phyloP scores from a whole-genome alignment of 306 rosid species.

The Herpetospermum pedunculosum region DNA sequence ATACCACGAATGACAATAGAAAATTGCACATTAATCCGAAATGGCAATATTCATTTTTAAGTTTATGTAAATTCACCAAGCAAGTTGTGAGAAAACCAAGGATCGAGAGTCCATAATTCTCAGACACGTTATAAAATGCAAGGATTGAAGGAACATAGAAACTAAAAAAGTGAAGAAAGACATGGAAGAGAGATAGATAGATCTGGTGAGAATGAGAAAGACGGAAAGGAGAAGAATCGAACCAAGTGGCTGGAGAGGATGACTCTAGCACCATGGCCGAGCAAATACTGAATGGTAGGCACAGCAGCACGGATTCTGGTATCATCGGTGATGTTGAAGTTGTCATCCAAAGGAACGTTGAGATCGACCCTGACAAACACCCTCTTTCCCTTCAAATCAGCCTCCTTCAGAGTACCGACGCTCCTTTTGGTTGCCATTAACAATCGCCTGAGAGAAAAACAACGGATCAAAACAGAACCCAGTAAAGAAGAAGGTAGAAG shows the following conservation, averaged over 20 bases:
- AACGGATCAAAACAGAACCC: slow-evolving; percentile 5
- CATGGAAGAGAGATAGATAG: neutral
- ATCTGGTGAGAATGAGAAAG: neutral
- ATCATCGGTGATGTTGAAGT: slow-evolving; percentile 73
- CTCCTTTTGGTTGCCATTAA: slow-evolving; percentile 89
- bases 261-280: slow-evolving; percentile 58
- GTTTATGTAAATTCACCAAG: neutral
- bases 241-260: slow-evolving; percentile 74
- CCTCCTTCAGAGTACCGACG: slow-evolving; percentile 71
- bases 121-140: neutral
- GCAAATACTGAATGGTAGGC: slow-evolving; percentile 77
- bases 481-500: neutral
- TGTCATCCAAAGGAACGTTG: slow-evolving; percentile 86
- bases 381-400: slow-evolving; percentile 81
- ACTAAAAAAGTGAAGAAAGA: neutral
- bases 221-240: neutral
- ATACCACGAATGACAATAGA: neutral
- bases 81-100: neutral
- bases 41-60: neutral
- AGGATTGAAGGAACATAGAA: neutral
- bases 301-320: slow-evolving; percentile 84
- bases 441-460: slow-evolving; percentile 11
- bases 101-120: neutral
- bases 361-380: slow-evolving; percentile 91
- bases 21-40: neutral